A percentile compares a stretch with the other conserved stretches of the same genome.
phyloP scores from a whole-genome alignment of 2,329 filamentous ascomycete species.

The Botrytis pseudocinerea region DNA sequence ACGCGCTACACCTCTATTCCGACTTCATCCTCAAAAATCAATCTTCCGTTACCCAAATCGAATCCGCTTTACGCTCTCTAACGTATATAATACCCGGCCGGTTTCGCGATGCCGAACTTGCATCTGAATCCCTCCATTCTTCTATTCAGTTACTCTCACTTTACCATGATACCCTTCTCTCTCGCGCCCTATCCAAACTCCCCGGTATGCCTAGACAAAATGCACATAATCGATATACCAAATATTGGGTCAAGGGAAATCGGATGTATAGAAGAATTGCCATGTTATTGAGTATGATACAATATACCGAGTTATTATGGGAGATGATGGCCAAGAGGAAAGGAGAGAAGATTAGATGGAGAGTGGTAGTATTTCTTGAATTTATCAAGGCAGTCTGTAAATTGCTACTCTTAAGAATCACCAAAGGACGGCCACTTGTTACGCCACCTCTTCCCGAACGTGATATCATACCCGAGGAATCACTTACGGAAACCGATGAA shows the following conservation, averaged over 20 bases:
- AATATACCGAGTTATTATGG: constrained; percentile 94
- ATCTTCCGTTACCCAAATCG: constrained; percentile 90
- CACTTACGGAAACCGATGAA: constrained; percentile 48
- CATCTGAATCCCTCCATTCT: constrained; percentile 88
- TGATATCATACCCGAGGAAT: constrained; percentile 68
- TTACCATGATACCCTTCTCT: constrained; percentile 87
- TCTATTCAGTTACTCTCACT: constrained; percentile 86
- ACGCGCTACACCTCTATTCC: constrained; percentile 66
- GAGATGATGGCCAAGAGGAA: constrained; percentile 93
- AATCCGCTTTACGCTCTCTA: constrained; percentile 85
- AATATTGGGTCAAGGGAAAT: constrained; percentile 63
- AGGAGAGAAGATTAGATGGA: constrained; percentile 82
- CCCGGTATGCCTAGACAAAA: constrained; percentile 51
- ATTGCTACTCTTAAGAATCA: constrained; percentile 76
- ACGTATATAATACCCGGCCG: constrained; percentile 95
- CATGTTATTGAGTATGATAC: constrained; percentile 80
- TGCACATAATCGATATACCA: constrained; percentile 65
- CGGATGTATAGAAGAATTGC: constrained; percentile 79
- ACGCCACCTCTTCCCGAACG: constrained; percentile 84
- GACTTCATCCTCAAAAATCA: constrained; percentile 95
- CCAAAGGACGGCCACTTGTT: constrained; percentile 78
- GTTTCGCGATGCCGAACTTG: constrained; percentile 89
- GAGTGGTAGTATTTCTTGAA: constrained; percentile 82
- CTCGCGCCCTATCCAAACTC: constrained; percentile 60
- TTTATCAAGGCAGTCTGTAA: constrained; percentile 82